Base-by-base conservation (phyloP, 257 asterid species). In the Przewalskia tangutica region DNA sequence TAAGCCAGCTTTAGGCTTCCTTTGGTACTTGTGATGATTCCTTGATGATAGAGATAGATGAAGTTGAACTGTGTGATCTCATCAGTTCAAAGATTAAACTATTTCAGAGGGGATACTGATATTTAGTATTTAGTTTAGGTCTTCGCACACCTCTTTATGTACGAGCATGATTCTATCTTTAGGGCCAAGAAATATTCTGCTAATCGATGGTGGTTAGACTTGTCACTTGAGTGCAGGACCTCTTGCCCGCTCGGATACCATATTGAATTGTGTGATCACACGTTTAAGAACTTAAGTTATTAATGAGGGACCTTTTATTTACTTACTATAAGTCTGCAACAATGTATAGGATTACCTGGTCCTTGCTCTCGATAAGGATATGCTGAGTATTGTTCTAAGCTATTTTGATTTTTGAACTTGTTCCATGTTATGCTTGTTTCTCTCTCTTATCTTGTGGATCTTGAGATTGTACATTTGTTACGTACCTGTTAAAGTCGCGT, bases 21-120 rank as follows among this genome's bases (percentile, higher is more conserved):
- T 20, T 73, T 73, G 60, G 79, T 73, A 20, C 44, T 73, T 73
- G 60, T 73, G 79, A 48, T 73, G 79, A 73, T 48, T 48, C 60
- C 34, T 40, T 67, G 13, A 48, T 48, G 40, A 71, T 0, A 8
- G 6, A 18, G 59, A 46, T 46, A 18, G 40, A 71, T 11, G 79
- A 48, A 48, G 44, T 73, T 12, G 59, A 48, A 46, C 17, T 48
- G 42, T 73, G 60, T 23, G 32, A 44, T 44, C 38, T 42, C 58
- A 44, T 70, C 79, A 23, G 44, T 1, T 48, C n/a, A 73, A 20
- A 48, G 20, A 48, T 48, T 42, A 73, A 73, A 73, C 79, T 48
- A 73, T 20, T 71, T 20, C 42, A 73, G 60, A 48, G 58, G 53
- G 77, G 54, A 40, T 67, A 40, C 23, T 20, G n/a, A 20, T 53